Evolutionary conservation across 2,329 filamentous ascomycete species (phyloP).

Genomic region (Alternaria sp.): DNA sequence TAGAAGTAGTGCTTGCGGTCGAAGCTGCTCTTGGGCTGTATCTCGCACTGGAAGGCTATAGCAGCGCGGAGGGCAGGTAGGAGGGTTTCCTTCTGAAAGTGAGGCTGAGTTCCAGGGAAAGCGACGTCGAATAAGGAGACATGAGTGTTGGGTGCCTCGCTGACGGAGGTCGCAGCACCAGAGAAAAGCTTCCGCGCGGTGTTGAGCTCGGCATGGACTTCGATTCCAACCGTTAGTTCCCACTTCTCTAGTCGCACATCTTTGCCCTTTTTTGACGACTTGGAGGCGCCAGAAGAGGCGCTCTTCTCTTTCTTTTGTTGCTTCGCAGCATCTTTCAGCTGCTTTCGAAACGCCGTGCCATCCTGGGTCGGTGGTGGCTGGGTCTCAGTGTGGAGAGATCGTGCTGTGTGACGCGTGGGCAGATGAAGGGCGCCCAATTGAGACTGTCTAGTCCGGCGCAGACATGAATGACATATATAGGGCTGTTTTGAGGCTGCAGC

Average conservation of each 20-base stretch:
- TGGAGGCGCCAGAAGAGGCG: slow-evolving; percentile 3
- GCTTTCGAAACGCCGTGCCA: slow-evolving; percentile 44
- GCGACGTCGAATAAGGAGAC: slow-evolving; percentile 88
- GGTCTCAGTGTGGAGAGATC: slow-evolving; percentile 34
- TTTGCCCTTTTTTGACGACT: slow-evolving; percentile 9
- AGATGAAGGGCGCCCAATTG: slow-evolving; percentile 19
- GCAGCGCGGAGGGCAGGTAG: slow-evolving; percentile 91
- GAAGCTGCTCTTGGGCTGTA: slow-evolving; percentile 80
- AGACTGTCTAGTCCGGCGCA: slow-evolving; percentile 21
- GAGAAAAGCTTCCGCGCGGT: slow-evolving; percentile 91
- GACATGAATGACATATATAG: slow-evolving; percentile 40
- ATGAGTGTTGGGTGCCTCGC: slow-evolving; percentile 79
- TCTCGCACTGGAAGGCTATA: slow-evolving; percentile 78
- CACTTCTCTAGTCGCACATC: slow-evolving; percentile 63
- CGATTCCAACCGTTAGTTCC: slow-evolving; percentile 95
- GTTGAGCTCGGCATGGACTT: slow-evolving; percentile 96
- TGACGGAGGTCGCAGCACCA: slow-evolving; percentile 54
- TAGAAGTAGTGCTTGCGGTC: slow-evolving; percentile 99
- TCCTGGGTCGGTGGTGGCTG: slow-evolving; percentile 23
- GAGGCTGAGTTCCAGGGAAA: slow-evolving; percentile 85
- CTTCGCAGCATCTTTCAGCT: slow-evolving; percentile 47
- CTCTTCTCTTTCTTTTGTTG: slow-evolving; percentile 36
- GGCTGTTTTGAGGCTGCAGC: slow-evolving; percentile 28
- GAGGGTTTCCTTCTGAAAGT: slow-evolving; percentile 81
- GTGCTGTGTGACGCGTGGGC: slow-evolving; percentile 3